These are phyloP conservation scores for Russula brevipes DNA, from an alignment of 768 basidiomycete species.

Conservation along the genomic window DNA sequence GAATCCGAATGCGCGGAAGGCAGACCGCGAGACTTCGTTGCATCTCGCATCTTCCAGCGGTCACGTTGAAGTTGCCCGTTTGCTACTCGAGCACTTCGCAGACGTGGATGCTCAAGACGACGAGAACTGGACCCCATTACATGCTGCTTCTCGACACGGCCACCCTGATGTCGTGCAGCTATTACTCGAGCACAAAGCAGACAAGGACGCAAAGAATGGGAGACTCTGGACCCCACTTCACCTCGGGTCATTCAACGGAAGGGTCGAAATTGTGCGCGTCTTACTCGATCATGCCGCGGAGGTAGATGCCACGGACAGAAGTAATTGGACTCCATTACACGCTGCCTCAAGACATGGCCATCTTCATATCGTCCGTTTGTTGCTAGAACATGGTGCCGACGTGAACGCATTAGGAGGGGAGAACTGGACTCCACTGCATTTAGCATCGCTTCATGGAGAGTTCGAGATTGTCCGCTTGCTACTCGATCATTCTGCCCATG, in stretches of 20 bases:
- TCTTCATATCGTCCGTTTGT: background rate
- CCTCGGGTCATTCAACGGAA: background rate
- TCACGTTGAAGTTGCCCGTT: background rate
- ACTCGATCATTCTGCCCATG: background rate
- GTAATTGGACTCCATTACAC: background rate
- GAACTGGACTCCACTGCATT: background rate
- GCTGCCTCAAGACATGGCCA: background rate
- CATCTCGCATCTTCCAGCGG: slow-evolving; percentile 1
- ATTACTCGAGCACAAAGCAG: background rate
- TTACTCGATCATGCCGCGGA: background rate
- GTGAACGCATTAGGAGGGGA: background rate
- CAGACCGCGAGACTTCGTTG: background rate
- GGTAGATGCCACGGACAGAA: background rate
- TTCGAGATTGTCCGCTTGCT: background rate
- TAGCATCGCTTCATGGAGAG: background rate
- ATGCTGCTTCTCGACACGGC: background rate
- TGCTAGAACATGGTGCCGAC: background rate
- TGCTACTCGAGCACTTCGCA: background rate
- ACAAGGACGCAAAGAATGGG: background rate
- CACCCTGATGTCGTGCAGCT: background rate
- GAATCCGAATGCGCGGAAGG: background rate
- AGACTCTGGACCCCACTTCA: background rate
- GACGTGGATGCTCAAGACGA: background rate
- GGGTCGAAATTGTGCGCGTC: background rate
- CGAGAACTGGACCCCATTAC: background rate